Percentiles rank a stretch among this genome's conserved stretches.
Conservation (phyloP, 257 asterid genomes). For the Nicotiana tabacum region DNA sequence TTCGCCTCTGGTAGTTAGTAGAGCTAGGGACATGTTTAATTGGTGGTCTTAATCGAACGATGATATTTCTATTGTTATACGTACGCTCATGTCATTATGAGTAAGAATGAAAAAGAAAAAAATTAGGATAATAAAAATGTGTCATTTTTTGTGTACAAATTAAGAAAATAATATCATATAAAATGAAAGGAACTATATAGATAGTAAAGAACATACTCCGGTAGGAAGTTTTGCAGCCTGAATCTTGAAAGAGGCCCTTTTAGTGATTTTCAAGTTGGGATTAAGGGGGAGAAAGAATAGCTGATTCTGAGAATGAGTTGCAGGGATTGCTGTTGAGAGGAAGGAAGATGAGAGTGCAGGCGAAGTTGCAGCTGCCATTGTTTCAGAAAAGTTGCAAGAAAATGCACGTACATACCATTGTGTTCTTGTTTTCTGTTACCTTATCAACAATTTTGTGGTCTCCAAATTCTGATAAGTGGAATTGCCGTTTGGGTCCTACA, state of each 20-base stretch:
- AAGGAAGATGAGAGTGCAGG: conserved; percentile 39
- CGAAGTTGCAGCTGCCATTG: conserved; percentile 26
- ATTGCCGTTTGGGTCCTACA: not conserved
- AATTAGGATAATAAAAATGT: too few relatives aligned
- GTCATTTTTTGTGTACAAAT: too few relatives aligned
- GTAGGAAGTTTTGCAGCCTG: conserved; percentile 78
- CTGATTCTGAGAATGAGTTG: conserved; percentile 11
- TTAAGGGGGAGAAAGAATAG: conserved; percentile 7
- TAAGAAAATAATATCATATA: not conserved
- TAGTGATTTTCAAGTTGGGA: conserved; percentile 4
- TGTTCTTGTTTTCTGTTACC: not conserved
- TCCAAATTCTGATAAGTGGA: not conserved
- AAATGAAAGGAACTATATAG: not conserved
- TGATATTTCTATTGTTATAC: too few relatives aligned
- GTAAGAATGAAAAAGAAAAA: too few relatives aligned
- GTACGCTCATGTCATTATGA: too few relatives aligned
- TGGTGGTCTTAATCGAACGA: too few relatives aligned
- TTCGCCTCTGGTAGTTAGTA: too few relatives aligned
- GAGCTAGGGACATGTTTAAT: too few relatives aligned
- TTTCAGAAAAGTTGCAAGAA: not conserved
- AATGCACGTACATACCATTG: not conserved
- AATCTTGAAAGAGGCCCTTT: conserved; percentile 36
- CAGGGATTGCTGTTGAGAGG: conserved; percentile 28
- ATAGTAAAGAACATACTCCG: conserved; percentile 39
- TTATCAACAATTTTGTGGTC: conserved; percentile 7